Percentiles rank a stretch among this genome's conserved stretches.
Conservation (phyloP, 2,329 filamentous ascomycete genomes). For the Conoideocrella luteorostrata region DNA sequence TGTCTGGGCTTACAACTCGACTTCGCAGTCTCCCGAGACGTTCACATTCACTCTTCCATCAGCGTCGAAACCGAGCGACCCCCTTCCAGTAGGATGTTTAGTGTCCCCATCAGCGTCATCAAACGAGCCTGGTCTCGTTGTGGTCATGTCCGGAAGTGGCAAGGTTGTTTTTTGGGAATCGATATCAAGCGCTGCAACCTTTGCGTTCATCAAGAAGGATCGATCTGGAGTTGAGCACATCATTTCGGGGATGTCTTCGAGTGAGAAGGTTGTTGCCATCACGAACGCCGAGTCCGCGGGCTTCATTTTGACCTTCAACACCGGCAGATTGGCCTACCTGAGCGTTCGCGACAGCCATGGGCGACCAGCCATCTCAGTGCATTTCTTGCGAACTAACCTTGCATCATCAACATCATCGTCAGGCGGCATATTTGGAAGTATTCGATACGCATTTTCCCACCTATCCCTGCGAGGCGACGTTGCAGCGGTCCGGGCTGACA, state of each 20-base stretch:
- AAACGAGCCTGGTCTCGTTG: slow-evolving; percentile 78
- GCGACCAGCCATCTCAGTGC: slow-evolving; percentile 70
- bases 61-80: slow-evolving; percentile 59
- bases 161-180: slow-evolving; percentile 94
- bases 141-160: slow-evolving; percentile 77
- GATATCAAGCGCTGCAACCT: slow-evolving; percentile 78
- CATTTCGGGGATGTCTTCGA: slow-evolving; percentile 67
- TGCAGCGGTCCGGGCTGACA: slow-evolving; percentile 70
- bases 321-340: slow-evolving; percentile 79
- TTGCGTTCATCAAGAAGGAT: slow-evolving; percentile 77
- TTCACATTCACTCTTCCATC: slow-evolving; percentile 76
- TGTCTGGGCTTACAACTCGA: slow-evolving; percentile 82
- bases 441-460: slow-evolving; percentile 68
- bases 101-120: slow-evolving; percentile 71
- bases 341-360: slow-evolving; percentile 82
- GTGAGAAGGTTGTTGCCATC: slow-evolving; percentile 71
- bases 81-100: slow-evolving; percentile 75
- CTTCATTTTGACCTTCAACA: slow-evolving; percentile 78
- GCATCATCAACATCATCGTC: slow-evolving; percentile 48
- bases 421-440: slow-evolving; percentile 71
- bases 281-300: slow-evolving; percentile 80
- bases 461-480: slow-evolving; percentile 69
- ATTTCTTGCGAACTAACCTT: slow-evolving; percentile 62
- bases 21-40: slow-evolving; percentile 63
- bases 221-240: slow-evolving; percentile 71